These are phyloP conservation scores for Podila epicladia DNA, from an alignment of 192 early-diverging fungal species.

Conservation along the genomic window DNA sequence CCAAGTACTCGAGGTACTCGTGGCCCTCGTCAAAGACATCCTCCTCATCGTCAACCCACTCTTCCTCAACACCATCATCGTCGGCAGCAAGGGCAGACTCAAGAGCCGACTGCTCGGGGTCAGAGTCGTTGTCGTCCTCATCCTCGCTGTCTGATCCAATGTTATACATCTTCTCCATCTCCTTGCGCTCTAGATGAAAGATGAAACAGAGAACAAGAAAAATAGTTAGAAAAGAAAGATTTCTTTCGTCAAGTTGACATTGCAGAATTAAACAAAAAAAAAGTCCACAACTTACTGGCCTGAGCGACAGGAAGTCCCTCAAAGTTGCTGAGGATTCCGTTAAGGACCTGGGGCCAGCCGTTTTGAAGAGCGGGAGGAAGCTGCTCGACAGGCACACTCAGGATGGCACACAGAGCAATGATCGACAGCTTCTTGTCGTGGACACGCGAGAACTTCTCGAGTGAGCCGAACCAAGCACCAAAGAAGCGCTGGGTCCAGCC, in stretches of 20 bases:
- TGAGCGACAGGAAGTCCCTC: conserved; percentile 74
- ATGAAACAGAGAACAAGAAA: neutral
- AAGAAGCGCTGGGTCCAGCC: conserved; percentile 84
- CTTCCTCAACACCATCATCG: conserved; percentile 63
- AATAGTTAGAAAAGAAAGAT: neutral
- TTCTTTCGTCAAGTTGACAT: neutral
- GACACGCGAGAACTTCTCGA: conserved; percentile 83
- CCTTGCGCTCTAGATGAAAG: conserved; percentile 55
- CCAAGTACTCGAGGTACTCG: conserved; percentile 55
- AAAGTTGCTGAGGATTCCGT: conserved; percentile 77
- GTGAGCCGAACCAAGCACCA: conserved; percentile 74
- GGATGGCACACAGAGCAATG: conserved; percentile 76
- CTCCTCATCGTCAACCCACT: conserved; percentile 56
- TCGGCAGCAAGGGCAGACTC: conserved; percentile 60
- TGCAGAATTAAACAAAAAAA: neutral
- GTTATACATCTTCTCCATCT: conserved; percentile 66
- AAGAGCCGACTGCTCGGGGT: conserved; percentile 64
- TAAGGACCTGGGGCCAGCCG: conserved; percentile 80
- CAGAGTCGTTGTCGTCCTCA: conserved; percentile 58
- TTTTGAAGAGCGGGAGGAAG: conserved; percentile 76
- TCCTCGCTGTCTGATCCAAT: conserved; percentile 69
- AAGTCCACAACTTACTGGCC: conserved; percentile 56
- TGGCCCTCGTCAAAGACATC: conserved; percentile 53
- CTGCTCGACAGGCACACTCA: conserved; percentile 76
- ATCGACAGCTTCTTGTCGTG: conserved; percentile 96